A percentile compares a stretch with the other conserved stretches of the same genome.
phyloP scores from a whole-genome alignment of 257 asterid genomes.

The Fraxinus cuspidata region DNA sequence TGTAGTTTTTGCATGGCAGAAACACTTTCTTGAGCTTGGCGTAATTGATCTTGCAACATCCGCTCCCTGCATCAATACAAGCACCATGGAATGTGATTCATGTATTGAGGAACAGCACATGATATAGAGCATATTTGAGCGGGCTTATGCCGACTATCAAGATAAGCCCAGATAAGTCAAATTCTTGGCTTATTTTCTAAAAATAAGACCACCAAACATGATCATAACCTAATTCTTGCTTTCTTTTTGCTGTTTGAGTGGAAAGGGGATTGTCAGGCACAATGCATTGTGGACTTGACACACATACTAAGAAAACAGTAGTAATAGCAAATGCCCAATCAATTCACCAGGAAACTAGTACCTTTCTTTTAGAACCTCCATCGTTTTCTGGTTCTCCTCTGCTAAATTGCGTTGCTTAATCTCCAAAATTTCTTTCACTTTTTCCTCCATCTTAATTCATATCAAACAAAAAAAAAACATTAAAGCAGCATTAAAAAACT shows the following conservation, averaged over 20 bases:
- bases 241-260: background rate
- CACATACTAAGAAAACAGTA: background rate
- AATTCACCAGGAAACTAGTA: slow-evolving; percentile 31
- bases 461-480: slow-evolving; percentile 21
- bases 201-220: background rate
- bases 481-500: slow-evolving; percentile 18
- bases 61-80: slow-evolving; percentile 68
- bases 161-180: background rate
- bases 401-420: slow-evolving; percentile 98
- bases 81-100: slow-evolving; percentile 20
- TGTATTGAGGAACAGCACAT: slow-evolving; percentile 15
- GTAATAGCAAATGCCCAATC: slow-evolving; percentile 18
- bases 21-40: slow-evolving; percentile 95
- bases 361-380: slow-evolving; percentile 97
- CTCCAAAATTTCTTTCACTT: slow-evolving; percentile 96
- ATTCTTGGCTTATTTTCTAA: background rate
- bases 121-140: background rate
- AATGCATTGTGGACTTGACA: background rate
- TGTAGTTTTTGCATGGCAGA: slow-evolving; percentile 94
- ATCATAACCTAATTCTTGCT: background rate
- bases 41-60: slow-evolving; percentile 89
- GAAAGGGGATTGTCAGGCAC: background rate
- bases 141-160: background rate
- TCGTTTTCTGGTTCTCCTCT: slow-evolving; percentile 95
- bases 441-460: slow-evolving; percentile 86